These are phyloP conservation scores for Trichocladium uniseriatum DNA, from an alignment of 495 filamentous ascomycete genomes.

Conservation along the genomic window DNA sequence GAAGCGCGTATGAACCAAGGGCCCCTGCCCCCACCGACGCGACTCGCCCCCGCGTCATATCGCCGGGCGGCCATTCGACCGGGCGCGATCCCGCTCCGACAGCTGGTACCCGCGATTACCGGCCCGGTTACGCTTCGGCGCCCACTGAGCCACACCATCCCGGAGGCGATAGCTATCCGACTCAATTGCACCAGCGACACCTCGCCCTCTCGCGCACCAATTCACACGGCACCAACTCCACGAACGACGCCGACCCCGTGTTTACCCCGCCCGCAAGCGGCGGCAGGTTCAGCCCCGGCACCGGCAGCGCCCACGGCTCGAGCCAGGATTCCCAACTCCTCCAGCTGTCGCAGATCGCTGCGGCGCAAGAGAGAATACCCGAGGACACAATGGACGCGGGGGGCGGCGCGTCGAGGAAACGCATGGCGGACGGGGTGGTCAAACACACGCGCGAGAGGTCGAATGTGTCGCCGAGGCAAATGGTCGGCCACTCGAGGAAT, in stretches of 20 bases:
- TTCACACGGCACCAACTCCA: slow-evolving; percentile 35
- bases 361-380: slow-evolving; percentile 39
- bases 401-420: slow-evolving; percentile 39
- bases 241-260: slow-evolving; percentile 34
- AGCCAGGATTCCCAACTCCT: slow-evolving; percentile 43
- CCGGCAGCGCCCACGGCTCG: slow-evolving; percentile 28
- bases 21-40: slow-evolving; percentile 10
- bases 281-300: slow-evolving; percentile 29
- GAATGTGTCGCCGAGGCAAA: slow-evolving; percentile 30
- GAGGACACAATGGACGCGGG: slow-evolving; percentile 18
- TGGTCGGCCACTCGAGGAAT: slow-evolving; percentile 54
- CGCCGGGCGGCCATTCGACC: slow-evolving; percentile 4
- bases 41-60: slow-evolving; percentile 9
- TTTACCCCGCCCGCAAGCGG: slow-evolving; percentile 42
- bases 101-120: slow-evolving; percentile 1
- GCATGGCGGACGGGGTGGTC: slow-evolving; percentile 56
- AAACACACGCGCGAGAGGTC: slow-evolving; percentile 40
- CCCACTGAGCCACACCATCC: slow-evolving; percentile 1
- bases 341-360: slow-evolving; percentile 45
- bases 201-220: slow-evolving; percentile 31
- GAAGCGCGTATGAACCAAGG: slow-evolving; percentile 1
- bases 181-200: slow-evolving; percentile 12
- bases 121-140: not conserved
- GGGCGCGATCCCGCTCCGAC: slow-evolving; percentile 12
- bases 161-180: not conserved